Percentiles rank a stretch among this genome's conserved stretches.
Evolutionary conservation across 352 stramenopile genomes (phyloP).

Genomic region (Globisporangium cystogenes): DNA sequence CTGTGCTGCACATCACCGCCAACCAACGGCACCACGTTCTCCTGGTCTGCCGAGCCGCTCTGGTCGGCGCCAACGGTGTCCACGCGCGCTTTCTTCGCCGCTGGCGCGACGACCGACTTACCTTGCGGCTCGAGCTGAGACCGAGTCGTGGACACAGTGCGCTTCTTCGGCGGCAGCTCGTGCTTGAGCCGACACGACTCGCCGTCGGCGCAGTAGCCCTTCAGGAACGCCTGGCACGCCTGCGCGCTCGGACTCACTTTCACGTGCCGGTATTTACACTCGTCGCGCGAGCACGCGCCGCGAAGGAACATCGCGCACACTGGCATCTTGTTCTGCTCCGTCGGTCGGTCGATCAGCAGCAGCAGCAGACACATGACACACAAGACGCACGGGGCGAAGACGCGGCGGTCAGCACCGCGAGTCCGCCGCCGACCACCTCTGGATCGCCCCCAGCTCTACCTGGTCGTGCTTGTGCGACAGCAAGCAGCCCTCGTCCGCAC

Average conservation of each 20-base stretch:
- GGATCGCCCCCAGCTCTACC: no score
- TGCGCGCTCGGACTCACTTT: constrained; percentile 66
- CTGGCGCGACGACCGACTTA: constrained; percentile 19
- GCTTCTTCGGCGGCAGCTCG: constrained; percentile 39
- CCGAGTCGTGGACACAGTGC: constrained; percentile 8
- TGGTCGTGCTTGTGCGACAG: constrained; percentile 73
- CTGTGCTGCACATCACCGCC: no score
- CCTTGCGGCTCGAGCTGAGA: constrained; percentile 15
- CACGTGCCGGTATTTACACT: constrained; percentile 75
- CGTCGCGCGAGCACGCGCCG: constrained; percentile 62
- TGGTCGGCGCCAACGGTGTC: no score
- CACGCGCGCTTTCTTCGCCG: neutral
- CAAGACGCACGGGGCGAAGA: no score
- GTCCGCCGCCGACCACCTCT: no score
- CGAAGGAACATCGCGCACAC: constrained; percentile 78
- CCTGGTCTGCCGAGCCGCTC: constrained; percentile 4
- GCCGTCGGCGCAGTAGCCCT: constrained; percentile 63
- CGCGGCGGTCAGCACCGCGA: no score
- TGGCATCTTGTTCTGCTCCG: constrained; percentile 69
- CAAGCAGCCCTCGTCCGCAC: constrained; percentile 46
- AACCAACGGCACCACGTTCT: constrained; percentile 3
- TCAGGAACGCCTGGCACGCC: constrained; percentile 59
- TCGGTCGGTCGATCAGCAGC: neutral
- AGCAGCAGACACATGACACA: no score
- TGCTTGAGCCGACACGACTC: constrained; percentile 51